A percentile compares a stretch with the other conserved stretches of the same genome.
phyloP scores from a whole-genome alignment of 1,284 basidiomycete species.

The Apiotrichum porosum region DNA sequence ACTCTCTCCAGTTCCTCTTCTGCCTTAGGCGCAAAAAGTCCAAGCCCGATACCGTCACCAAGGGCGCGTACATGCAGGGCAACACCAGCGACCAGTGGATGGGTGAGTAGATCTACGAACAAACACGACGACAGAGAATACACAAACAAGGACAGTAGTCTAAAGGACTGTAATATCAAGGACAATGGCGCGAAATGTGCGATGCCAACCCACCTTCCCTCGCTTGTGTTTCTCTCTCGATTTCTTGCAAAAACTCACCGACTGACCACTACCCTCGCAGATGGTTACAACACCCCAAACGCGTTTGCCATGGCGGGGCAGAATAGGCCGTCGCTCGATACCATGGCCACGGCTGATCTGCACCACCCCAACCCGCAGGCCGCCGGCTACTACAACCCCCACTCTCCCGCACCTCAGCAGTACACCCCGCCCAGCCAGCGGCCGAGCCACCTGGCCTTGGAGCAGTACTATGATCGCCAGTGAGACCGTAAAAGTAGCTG shows the following conservation, averaged over 20 bases:
- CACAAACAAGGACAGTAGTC: neutral
- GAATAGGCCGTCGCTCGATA: neutral
- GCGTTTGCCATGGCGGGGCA: neutral
- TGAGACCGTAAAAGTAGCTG: too few relatives aligned
- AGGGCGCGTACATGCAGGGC: conserved; percentile 15
- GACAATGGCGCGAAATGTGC: neutral
- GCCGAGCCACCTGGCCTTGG: too few relatives aligned
- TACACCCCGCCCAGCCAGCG: too few relatives aligned
- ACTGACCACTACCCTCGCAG: too few relatives aligned
- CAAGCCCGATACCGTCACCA: conserved; percentile 2
- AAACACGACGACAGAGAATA: neutral
- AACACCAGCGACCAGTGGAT: conserved; percentile 4
- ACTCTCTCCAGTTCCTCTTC: conserved; percentile 11
- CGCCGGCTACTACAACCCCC: too few relatives aligned
- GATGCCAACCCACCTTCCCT: too few relatives aligned
- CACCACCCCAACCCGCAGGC: too few relatives aligned
- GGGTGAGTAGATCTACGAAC: neutral
- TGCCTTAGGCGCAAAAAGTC: conserved; percentile 11
- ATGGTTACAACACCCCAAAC: too few relatives aligned
- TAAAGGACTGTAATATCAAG: neutral
- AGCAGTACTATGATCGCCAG: too few relatives aligned
- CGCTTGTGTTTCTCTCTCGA: neutral
- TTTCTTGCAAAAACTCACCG: neutral
- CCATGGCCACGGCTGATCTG: conserved; percentile 13
- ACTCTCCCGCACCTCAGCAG: too few relatives aligned